Conservation (phyloP, 202 grass and related monocot species). For the Setaria viridis region DNA sequence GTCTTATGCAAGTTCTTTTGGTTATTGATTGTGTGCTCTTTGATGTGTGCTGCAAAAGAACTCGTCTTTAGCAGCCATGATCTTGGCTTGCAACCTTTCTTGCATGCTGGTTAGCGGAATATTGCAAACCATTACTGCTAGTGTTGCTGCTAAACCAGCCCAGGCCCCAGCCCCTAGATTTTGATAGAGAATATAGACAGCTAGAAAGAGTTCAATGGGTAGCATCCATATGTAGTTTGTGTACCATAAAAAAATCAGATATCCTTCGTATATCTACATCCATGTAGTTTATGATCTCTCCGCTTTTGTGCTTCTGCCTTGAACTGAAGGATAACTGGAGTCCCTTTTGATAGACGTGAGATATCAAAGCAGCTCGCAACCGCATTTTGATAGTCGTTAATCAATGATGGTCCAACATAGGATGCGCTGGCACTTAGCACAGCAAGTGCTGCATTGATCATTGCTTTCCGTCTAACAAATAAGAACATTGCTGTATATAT, state of each 20-base stretch:
- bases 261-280: no score
- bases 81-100: neutral
- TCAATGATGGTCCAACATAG: conserved; percentile 91
- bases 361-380: no score
- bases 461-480: conserved; percentile 72
- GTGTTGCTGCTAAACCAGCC: conserved; percentile 80
- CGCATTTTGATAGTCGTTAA: conserved; percentile 56
- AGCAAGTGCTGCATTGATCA: conserved; percentile 81
- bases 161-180: conserved; percentile 83
- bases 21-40: neutral
- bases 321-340: no score
- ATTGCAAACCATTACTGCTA: conserved; percentile 85
- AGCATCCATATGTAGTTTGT: conserved; percentile 94
- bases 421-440: conserved; percentile 72
- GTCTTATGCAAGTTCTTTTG: neutral
- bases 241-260: conserved; percentile 43
- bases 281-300: no score
- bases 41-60: no score
- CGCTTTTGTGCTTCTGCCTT: no score
- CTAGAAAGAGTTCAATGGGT: conserved; percentile 84
- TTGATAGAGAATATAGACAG: conserved; percentile 77
- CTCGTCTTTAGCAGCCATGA: conserved; percentile 65
- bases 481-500: conserved; percentile 83
- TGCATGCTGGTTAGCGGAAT: conserved; percentile 68
- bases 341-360: no score